Evolutionary conservation across 2,329 filamentous ascomycete genomes (phyloP).

Genomic region (Elsinoe necatrix): DNA sequence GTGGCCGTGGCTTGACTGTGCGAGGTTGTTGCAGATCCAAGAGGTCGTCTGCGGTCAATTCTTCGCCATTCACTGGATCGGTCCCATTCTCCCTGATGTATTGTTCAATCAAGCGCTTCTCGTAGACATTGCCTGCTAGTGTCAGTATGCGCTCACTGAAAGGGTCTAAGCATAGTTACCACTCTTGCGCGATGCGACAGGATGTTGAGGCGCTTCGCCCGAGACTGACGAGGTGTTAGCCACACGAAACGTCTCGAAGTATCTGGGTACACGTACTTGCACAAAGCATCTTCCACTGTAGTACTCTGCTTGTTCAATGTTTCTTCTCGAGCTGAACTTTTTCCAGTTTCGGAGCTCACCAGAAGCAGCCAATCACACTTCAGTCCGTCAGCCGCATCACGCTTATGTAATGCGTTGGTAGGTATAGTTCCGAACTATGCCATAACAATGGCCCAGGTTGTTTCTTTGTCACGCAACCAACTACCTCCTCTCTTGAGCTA

Average conservation of each 20-base stretch:
- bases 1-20: constrained; percentile 79
- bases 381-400: no score
- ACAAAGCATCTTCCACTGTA: constrained; percentile 28
- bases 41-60: constrained; percentile 74
- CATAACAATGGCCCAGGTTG: no score
- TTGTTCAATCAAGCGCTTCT: constrained; percentile 89
- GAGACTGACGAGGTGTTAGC: constrained; percentile 57
- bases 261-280: constrained; percentile 28
- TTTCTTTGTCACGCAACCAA: no score
- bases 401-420: no score
- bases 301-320: no score
- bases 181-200: constrained; percentile 90
- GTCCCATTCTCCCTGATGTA: constrained; percentile 90
- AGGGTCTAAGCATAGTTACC: constrained; percentile 46
- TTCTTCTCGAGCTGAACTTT: no score
- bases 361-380: no score
- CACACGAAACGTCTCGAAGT: no score
- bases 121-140: constrained; percentile 70
- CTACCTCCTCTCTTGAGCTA: no score
- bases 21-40: constrained; percentile 76
- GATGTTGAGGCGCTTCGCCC: constrained; percentile 89
- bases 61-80: constrained; percentile 82
- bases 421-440: no score
- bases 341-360: no score
- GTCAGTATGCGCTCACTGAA: constrained; percentile 18